Evolutionary conservation across 805 yeast species (phyloP).

Genomic region (Lachancea lanzarotensis): DNA sequence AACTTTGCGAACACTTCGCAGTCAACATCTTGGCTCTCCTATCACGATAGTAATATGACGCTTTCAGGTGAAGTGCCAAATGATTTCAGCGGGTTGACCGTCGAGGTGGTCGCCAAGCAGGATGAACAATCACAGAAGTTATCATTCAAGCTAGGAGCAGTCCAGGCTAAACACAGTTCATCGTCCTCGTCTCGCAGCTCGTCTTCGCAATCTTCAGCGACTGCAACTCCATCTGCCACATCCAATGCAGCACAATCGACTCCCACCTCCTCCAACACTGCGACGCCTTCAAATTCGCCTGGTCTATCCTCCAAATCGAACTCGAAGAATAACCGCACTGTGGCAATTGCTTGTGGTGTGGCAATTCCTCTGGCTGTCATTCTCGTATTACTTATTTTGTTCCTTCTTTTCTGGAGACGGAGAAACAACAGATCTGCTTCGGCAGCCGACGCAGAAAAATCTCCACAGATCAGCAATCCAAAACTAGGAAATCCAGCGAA

Average conservation of each 20-base stretch:
- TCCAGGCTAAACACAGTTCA: slow-evolving; percentile 24
- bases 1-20: slow-evolving; percentile 31
- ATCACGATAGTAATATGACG: slow-evolving; percentile 52
- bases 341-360: slow-evolving; percentile 92
- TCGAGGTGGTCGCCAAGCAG: slow-evolving; percentile 38
- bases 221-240: slow-evolving; percentile 30
- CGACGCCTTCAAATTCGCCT: slow-evolving; percentile 24
- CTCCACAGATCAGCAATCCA: slow-evolving; percentile 37
- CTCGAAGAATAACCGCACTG: slow-evolving; percentile 38
- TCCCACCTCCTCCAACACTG: neutral
- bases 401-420: slow-evolving; percentile 52
- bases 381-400: slow-evolving; percentile 41
- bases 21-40: slow-evolving; percentile 58
- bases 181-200: slow-evolving; percentile 23
- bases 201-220: slow-evolving; percentile 15
- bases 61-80: slow-evolving; percentile 61
- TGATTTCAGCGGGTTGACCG: slow-evolving; percentile 36
- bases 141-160: slow-evolving; percentile 49
- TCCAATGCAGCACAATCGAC: slow-evolving; percentile 10
- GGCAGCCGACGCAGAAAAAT: slow-evolving; percentile 25
- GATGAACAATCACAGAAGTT: slow-evolving; percentile 34
- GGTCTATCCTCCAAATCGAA: slow-evolving; percentile 12
- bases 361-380: slow-evolving; percentile 62
- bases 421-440: slow-evolving; percentile 28
- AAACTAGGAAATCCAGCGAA: slow-evolving; percentile 34